A percentile compares a stretch with the other conserved stretches of the same genome.
Conservation (phyloP, 176 grass and related monocot genomes). For the Eragrostis nindensis region DNA sequence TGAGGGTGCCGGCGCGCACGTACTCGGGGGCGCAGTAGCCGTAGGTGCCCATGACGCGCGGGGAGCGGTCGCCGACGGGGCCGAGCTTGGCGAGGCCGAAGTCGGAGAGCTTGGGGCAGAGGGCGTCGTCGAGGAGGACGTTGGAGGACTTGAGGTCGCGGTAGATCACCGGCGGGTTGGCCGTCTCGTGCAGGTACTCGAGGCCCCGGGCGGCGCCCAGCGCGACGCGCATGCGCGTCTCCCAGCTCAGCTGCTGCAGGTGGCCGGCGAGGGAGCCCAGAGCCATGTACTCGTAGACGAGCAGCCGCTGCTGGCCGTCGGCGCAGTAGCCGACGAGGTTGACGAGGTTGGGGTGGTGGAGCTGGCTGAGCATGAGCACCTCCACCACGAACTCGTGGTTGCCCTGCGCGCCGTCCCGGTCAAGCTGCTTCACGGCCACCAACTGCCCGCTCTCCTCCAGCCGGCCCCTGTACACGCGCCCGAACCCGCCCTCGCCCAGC, state of each 20-base stretch:
- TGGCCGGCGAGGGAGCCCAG: conserved; percentile 29
- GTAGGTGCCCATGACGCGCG: conserved; percentile 51
- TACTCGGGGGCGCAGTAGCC: conserved; percentile 56
- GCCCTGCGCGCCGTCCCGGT: conserved; percentile 38
- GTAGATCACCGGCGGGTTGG: conserved; percentile 37
- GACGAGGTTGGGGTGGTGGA: conserved; percentile 49
- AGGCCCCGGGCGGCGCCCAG: conserved; percentile 25
- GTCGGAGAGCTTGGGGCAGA: conserved; percentile 65
- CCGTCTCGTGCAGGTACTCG: conserved; percentile 38
- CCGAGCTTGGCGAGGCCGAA: conserved; percentile 91
- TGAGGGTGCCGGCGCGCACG: conserved; percentile 40
- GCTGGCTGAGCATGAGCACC: conserved; percentile 43
- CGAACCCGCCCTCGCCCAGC: conserved; percentile 52
- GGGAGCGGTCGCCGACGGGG: conserved; percentile 47
- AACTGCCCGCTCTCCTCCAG: conserved; percentile 25
- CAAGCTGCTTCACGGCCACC: conserved; percentile 48
- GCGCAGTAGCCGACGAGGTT: conserved; percentile 47
- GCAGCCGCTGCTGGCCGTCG: conserved; percentile 36
- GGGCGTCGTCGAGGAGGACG: conserved; percentile 25
- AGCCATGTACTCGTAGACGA: conserved; percentile 44
- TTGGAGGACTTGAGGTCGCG: conserved; percentile 43
- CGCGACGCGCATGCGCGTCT: conserved; percentile 24
- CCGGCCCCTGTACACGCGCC: conserved; percentile 35
- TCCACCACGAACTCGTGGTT: conserved; percentile 47
- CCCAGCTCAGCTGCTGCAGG: conserved; percentile 31